Percentiles rank a stretch among this genome's conserved stretches.
These are phyloP conservation scores for Sextonia rubra DNA, from an alignment of 164 flowering plant species.

Conservation along the genomic window DNA sequence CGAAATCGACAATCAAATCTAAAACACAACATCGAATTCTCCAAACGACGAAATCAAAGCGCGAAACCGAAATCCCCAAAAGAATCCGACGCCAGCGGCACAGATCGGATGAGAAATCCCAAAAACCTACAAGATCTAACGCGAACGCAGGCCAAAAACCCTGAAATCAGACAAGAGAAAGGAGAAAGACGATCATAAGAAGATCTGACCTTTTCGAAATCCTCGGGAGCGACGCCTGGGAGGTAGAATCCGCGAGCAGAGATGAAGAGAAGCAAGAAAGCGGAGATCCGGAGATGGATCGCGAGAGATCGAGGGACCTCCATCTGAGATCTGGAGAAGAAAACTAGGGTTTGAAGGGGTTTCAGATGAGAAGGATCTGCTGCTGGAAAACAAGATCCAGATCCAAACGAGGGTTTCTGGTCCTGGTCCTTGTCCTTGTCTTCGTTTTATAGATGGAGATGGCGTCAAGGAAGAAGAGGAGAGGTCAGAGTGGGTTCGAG, in stretches of 20 bases:
- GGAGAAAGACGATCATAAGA: not conserved
- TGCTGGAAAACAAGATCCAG: conserved; percentile 17
- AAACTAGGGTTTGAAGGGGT: not conserved
- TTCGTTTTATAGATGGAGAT: not conserved
- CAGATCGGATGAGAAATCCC: conserved; percentile 1
- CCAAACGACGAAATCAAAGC: not conserved
- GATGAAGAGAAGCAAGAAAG: conserved; percentile 34
- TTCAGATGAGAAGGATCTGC: not conserved
- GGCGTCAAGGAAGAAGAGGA: no score
- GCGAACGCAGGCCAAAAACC: not conserved
- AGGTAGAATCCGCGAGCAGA: conserved; percentile 56
- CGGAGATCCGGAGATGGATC: conserved; percentile 12
- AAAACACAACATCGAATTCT: no score
- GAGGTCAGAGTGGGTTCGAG: no score
- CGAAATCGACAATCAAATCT: no score
- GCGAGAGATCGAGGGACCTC: conserved; percentile 26
- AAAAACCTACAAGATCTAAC: conserved; percentile 13
- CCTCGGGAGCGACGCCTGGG: conserved; percentile 80
- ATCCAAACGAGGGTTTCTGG: not conserved
- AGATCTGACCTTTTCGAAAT: conserved; percentile 49
- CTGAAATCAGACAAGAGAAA: not conserved
- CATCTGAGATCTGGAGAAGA: conserved; percentile 24
- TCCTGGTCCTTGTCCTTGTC: not conserved
- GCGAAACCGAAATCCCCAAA: not conserved
- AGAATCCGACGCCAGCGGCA: not conserved